Conservation (phyloP, 1,139 yeast species). For the Wickerhamomyces sp. region DNA sequence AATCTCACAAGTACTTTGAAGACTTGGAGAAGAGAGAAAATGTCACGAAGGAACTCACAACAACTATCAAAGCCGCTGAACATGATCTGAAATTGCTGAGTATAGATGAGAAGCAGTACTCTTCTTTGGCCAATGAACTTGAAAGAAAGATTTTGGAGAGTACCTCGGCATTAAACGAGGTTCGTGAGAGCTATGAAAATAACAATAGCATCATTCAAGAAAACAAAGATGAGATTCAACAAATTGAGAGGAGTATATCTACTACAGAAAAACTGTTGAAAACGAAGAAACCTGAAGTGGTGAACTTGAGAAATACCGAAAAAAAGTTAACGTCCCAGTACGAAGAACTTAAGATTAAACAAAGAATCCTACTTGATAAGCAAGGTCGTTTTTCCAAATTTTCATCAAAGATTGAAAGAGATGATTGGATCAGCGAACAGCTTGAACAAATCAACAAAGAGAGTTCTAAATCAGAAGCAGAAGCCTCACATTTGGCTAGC, state of each 20-base stretch:
- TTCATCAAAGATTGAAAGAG: constrained; percentile 50
- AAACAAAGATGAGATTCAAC: constrained; percentile 24
- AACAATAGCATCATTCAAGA: constrained; percentile 22
- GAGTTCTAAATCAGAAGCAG: constrained; percentile 17
- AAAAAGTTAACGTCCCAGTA: constrained; percentile 35
- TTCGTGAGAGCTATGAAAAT: constrained; percentile 25
- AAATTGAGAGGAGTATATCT: constrained; percentile 31
- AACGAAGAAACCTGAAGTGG: constrained; percentile 40
- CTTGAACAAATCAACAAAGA: constrained; percentile 32
- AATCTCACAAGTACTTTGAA: constrained; percentile 33
- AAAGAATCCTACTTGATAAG: constrained; percentile 64
- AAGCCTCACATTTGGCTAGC: constrained; percentile 8
- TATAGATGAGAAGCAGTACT: constrained; percentile 48
- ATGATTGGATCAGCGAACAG: constrained; percentile 58
- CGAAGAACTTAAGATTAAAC: constrained; percentile 43
- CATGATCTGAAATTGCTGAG: constrained; percentile 37
- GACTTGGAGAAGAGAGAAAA: constrained; percentile 47
- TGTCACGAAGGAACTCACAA: constrained; percentile 35
- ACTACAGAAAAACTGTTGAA: constrained; percentile 38
- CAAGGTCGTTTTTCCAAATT: constrained; percentile 69
- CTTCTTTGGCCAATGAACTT: constrained; percentile 41
- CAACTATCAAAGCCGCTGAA: constrained; percentile 23
- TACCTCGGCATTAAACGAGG: constrained; percentile 26
- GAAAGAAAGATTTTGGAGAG: constrained; percentile 33
- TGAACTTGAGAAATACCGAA: constrained; percentile 38